These are phyloP conservation scores for Dittrichia graveolens DNA, from an alignment of 129 eudicot species.

Conservation along the genomic window DNA sequence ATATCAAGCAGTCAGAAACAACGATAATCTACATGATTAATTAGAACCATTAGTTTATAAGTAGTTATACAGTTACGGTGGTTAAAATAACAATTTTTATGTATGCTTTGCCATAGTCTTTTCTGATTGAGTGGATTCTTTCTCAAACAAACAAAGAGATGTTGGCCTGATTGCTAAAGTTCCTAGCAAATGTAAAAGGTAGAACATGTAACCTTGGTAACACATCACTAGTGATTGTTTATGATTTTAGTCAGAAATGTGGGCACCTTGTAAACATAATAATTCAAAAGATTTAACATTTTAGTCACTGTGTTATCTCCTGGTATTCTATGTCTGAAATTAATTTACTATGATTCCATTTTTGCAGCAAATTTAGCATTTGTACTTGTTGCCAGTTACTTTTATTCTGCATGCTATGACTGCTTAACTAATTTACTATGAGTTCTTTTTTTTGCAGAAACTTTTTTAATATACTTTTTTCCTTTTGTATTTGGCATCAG, in stretches of 20 bases:
- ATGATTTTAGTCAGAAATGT: background rate
- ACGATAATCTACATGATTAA: conserved; percentile 12
- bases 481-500: conserved; percentile 44
- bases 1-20: conserved; percentile 3
- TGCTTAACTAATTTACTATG: background rate
- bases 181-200: background rate
- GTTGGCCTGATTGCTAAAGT: background rate
- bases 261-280: background rate
- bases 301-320: background rate
- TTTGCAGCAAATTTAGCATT: background rate
- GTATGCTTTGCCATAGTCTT: background rate
- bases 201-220: background rate
- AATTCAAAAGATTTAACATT: background rate
- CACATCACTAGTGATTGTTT: background rate
- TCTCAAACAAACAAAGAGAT: background rate
- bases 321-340: background rate
- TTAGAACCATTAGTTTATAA: conserved; percentile 16
- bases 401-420: background rate
- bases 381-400: too few relatives aligned
- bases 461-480: background rate
- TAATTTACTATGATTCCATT: background rate
- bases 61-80: background rate
- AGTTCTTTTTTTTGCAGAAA: background rate
- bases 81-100: background rate
- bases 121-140: background rate